Base-by-base conservation (phyloP, 257 asterid genomes). In the Orobanche coerulescens region DNA sequence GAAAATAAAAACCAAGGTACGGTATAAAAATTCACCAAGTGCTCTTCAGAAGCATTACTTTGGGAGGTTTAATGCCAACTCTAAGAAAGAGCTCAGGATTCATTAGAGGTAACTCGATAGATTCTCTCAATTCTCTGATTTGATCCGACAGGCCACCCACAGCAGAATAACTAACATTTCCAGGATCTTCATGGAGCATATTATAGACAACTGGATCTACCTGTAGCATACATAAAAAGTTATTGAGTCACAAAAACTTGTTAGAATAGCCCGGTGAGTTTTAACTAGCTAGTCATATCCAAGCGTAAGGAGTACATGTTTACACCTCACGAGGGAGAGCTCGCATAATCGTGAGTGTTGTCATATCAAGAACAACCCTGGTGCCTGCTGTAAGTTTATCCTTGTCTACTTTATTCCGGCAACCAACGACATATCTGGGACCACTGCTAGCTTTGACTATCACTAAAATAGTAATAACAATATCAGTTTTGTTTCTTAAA, bases 131-230 rank as follows among this genome's bases (percentile, higher is more conserved):
- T 76, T 91, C 98, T 42, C 96, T 77, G 44, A 91, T 91, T 75
- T 91, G 98, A 82, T 91, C 98, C 4, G 90, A 82, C 58, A 88
- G 77, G 40, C 98, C 96, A 78, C 98, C 98, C 55, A 91, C 98
- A 31, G 98, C 98, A 44, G 96, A 88, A 72, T 91, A 91, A 70
- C 96, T 91, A 49, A 91, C 79, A 71, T 91, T 91, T 55, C 96
- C 98, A n/a, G 95, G 98, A 73, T 91, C 96, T 72, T 91, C 98
- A 69, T 91, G 98, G 75, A 91, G 98, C 98, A 91, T 91, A 70
- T 82, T 91, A 66, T 91, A 86, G 39, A 91, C 98, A 69, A 85
- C 95, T 56, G 96, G 96, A 76, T 92, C 98, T 28, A 92, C 97
- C 97, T 90, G 79, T 58, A 71, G 52, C 40, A 66, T 54, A 73